Conservation (phyloP, 495 filamentous ascomycete species). For the Lindgomyces ingoldianus region DNA sequence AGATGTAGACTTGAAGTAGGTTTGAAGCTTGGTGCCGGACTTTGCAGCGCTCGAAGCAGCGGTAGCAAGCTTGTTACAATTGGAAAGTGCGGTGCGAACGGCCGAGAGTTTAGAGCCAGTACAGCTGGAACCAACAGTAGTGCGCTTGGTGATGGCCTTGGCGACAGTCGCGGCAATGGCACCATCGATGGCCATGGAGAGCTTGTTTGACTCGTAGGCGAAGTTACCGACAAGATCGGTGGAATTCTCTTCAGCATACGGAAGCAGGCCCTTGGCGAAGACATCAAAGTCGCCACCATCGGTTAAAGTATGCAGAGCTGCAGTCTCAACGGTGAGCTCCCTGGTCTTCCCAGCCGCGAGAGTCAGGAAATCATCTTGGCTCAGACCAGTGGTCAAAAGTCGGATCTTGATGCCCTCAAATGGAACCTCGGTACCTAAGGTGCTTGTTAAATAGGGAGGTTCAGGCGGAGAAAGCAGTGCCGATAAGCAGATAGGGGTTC, state of each 20-base stretch:
- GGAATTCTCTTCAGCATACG: conserved; percentile 52
- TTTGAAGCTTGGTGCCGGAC: conserved; percentile 47
- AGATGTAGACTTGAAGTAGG: conserved; percentile 64
- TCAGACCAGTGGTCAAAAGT: conserved; percentile 51
- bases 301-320: conserved; percentile 57
- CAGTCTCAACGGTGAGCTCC: conserved; percentile 60
- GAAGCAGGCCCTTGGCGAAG: conserved; percentile 52
- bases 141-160: conserved; percentile 52
- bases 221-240: conserved; percentile 50
- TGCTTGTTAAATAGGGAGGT: neutral
- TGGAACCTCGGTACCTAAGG: conserved; percentile 51
- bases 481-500: neutral
- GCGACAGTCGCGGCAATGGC: conserved; percentile 50
- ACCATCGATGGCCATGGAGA: conserved; percentile 55
- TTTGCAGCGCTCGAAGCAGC: conserved; percentile 57
- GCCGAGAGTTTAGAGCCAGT: conserved; percentile 47
- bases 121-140: conserved; percentile 52
- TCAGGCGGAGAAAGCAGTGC: neutral
- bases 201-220: conserved; percentile 50
- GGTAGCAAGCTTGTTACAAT: conserved; percentile 54
- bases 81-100: conserved; percentile 52
- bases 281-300: conserved; percentile 53
- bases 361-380: conserved; percentile 56
- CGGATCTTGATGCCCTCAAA: conserved; percentile 62
- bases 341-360: conserved; percentile 58